Conservation (phyloP, 2,329 filamentous ascomycete species). For the Paraphoma chrysanthemicola region DNA sequence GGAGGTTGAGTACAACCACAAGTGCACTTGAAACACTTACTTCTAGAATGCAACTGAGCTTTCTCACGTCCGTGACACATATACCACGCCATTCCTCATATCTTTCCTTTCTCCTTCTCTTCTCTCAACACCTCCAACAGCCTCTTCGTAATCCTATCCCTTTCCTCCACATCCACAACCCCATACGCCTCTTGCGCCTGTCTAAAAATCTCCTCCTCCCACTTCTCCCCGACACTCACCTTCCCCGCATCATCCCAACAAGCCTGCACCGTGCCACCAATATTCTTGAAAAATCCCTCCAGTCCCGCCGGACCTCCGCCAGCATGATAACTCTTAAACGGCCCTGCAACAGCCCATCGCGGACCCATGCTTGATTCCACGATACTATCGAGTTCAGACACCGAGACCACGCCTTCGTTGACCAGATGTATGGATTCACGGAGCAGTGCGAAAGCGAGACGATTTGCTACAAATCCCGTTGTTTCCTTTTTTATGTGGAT, state of each 20-base stretch:
- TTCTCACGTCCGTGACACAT: too few species aligned
- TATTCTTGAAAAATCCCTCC: slow-evolving; percentile 61
- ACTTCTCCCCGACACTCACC: slow-evolving; percentile 51
- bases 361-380: slow-evolving; percentile 37
- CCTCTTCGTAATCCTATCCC: slow-evolving; percentile 52
- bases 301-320: slow-evolving; percentile 63
- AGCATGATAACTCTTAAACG: slow-evolving; percentile 66
- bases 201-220: slow-evolving; percentile 55
- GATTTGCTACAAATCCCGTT: slow-evolving; percentile 65
- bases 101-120: slow-evolving; percentile 21
- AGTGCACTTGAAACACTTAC: too few species aligned
- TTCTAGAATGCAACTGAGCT: too few species aligned
- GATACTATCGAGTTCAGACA: slow-evolving; percentile 62
- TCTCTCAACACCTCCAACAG: slow-evolving; percentile 49
- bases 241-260: slow-evolving; percentile 61
- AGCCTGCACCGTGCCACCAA: slow-evolving; percentile 62
- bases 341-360: slow-evolving; percentile 50
- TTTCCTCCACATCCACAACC: slow-evolving; percentile 47
- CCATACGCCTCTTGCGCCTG: slow-evolving; percentile 59
- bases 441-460: slow-evolving; percentile 64
- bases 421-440: slow-evolving; percentile 64
- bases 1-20: not conserved
- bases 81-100: not conserved
- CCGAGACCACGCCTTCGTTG: slow-evolving; percentile 58
- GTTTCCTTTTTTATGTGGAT: slow-evolving; percentile 60